Conservation (phyloP, 139 green algal species). For the Chlamydomonas schloesseri region DNA sequence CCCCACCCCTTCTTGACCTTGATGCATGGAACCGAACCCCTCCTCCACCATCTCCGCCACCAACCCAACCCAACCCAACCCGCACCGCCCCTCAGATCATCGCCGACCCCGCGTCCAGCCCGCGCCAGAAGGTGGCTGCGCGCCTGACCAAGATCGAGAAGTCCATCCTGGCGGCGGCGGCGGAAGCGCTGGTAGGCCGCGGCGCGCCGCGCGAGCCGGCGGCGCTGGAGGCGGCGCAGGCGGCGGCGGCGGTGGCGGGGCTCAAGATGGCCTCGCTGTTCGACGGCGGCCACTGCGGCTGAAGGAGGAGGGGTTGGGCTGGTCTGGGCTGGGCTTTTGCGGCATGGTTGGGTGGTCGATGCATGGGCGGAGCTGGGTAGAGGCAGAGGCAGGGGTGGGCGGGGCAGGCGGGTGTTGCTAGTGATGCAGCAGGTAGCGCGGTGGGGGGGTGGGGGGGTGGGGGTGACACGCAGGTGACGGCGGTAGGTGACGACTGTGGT, state of each 20-base stretch:
- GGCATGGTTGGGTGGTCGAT: too few species aligned
- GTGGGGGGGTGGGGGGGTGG: too few species aligned
- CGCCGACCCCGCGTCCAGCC: conserved; percentile 54
- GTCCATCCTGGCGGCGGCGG: conserved; percentile 51
- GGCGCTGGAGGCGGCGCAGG: neutral
- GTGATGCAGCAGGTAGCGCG: too few species aligned
- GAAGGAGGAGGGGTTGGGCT: too few species aligned
- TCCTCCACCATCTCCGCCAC: neutral
- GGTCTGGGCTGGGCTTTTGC: too few species aligned
- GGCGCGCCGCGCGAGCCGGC: conserved; percentile 6
- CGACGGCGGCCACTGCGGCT: conserved; percentile 39
- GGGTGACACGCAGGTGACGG: too few species aligned
- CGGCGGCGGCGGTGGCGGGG: neutral
- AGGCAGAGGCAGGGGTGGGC: too few species aligned
- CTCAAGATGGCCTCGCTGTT: neutral
- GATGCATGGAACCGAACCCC: too few species aligned
- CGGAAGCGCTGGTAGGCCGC: conserved; percentile 7
- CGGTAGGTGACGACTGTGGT: too few species aligned
- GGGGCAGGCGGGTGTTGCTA: too few species aligned
- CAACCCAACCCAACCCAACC: neutral
- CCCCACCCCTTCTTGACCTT: too few species aligned
- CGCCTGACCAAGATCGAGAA: conserved; percentile 76
- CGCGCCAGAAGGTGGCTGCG: conserved; percentile 75
- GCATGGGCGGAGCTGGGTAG: too few species aligned
- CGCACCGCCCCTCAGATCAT: conserved; percentile 57